These are phyloP conservation scores for Tylopilus orsonianus DNA, from an alignment of 1,284 basidiomycete species.

Conservation along the genomic window DNA sequence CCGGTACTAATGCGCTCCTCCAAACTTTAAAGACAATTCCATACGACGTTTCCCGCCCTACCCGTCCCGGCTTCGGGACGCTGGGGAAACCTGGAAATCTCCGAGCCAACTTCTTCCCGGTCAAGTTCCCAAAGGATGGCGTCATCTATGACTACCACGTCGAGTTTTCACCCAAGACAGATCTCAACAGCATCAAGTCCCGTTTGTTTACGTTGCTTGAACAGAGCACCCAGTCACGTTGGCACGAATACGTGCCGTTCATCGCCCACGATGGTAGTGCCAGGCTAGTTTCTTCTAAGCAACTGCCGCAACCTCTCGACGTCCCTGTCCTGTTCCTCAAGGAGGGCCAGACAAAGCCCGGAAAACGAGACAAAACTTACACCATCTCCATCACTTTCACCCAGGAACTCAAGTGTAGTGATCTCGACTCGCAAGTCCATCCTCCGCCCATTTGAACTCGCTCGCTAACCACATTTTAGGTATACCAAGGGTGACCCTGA, in stretches of 20 bases:
- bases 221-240: slow-evolving; percentile 36
- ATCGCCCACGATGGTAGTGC: slow-evolving; percentile 64
- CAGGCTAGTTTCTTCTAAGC: slow-evolving; percentile 54
- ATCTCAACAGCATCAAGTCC: slow-evolving; percentile 45
- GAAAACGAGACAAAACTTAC: slow-evolving; percentile 46
- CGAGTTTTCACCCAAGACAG: slow-evolving; percentile 50
- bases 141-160: slow-evolving; percentile 62
- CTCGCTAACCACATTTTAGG: slow-evolving; percentile 35
- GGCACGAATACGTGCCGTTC: slow-evolving; percentile 41
- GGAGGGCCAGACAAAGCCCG: slow-evolving; percentile 48
- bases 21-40: slow-evolving; percentile 42
- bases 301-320: slow-evolving; percentile 56
- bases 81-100: slow-evolving; percentile 51
- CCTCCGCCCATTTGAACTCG: background rate
- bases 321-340: slow-evolving; percentile 53
- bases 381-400: slow-evolving; percentile 50
- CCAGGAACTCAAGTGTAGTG: slow-evolving; percentile 43
- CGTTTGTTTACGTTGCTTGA: slow-evolving; percentile 65
- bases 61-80: slow-evolving; percentile 68
- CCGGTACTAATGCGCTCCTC: slow-evolving; percentile 41
- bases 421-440: slow-evolving; percentile 50
- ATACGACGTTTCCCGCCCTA: slow-evolving; percentile 44
- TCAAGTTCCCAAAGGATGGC: slow-evolving; percentile 46
- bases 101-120: slow-evolving; percentile 68
- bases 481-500: slow-evolving; percentile 48